phyloP scores from a whole-genome alignment of 176 grass and related monocot genomes.

The Oropetium thomaeum region DNA sequence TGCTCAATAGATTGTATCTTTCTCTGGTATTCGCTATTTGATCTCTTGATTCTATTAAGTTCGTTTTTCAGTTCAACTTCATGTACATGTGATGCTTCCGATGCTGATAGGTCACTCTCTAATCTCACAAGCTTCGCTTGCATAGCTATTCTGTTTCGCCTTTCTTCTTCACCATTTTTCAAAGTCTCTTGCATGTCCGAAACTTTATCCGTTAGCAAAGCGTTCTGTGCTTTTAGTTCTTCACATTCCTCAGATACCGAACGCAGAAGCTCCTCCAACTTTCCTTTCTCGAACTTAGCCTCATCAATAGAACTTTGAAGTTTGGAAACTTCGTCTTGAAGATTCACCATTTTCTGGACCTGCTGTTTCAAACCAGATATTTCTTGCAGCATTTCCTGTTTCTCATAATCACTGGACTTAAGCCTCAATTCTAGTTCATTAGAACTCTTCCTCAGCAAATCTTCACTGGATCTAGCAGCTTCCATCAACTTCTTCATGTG shows the following conservation, averaged over 20 bases:
- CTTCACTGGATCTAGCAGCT: constrained; percentile 66
- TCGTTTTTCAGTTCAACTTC: constrained; percentile 91
- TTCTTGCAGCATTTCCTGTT: constrained; percentile 80
- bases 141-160: constrained; percentile 70
- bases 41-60: constrained; percentile 80
- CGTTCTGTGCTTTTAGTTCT: constrained; percentile 78
- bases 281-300: constrained; percentile 74
- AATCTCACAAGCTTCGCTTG: constrained; percentile 86
- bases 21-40: constrained; percentile 82
- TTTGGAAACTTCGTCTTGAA: constrained; percentile 76
- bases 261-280: constrained; percentile 61
- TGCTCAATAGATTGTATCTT: constrained; percentile 80
- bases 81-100: constrained; percentile 77
- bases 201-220: constrained; percentile 61
- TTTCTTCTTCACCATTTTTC: constrained; percentile 71
- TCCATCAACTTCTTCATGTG: constrained; percentile 89
- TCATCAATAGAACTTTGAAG: constrained; percentile 75
- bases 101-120: constrained; percentile 80
- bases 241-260: constrained; percentile 56
- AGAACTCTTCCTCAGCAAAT: constrained; percentile 52
- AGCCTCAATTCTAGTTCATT: constrained; percentile 83
- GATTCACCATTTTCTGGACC: constrained; percentile 66
- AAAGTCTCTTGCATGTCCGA: constrained; percentile 67
- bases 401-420: constrained; percentile 83
- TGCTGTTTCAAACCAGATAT: constrained; percentile 79